phyloP scores from a whole-genome alignment of 768 basidiomycete species.

The Hypholoma fasciculare region DNA sequence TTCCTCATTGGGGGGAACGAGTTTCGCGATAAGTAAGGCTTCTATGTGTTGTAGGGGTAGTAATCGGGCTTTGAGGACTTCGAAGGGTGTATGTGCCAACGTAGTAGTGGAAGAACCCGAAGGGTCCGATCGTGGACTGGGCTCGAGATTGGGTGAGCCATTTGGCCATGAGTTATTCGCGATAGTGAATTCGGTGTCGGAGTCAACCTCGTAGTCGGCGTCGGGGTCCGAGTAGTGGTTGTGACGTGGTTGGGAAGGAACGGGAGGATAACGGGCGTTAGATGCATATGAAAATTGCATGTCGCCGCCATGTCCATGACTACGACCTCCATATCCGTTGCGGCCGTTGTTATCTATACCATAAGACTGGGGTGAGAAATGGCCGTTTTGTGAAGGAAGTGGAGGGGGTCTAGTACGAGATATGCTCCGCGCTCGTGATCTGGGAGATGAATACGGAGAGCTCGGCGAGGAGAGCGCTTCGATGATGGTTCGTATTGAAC shows the following conservation, averaged over 20 bases:
- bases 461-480: constrained; percentile 46
- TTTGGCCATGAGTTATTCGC: constrained; percentile 16
- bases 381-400: constrained; percentile 17
- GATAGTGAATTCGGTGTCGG: constrained; percentile 21
- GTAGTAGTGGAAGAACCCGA: constrained; percentile 21
- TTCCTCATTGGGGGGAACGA: constrained; percentile 69
- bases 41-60: constrained; percentile 72
- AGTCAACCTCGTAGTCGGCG: constrained; percentile 23
- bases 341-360: constrained; percentile 10
- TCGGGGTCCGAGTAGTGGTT: constrained; percentile 18
- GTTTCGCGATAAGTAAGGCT: constrained; percentile 63
- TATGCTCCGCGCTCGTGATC: constrained; percentile 32
- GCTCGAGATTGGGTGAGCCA: constrained; percentile 13
- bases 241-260: constrained; percentile 18
- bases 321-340: constrained; percentile 7
- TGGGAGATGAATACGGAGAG: constrained; percentile 37
- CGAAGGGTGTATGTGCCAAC: constrained; percentile 37
- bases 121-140: constrained; percentile 20
- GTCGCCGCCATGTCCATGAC: constrained; percentile 21
- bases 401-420: constrained; percentile 25
- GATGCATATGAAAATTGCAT: constrained; percentile 25
- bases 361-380: constrained; percentile 21
- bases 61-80: constrained; percentile 61
- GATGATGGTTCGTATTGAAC: constrained; percentile 73
- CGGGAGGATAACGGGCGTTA: constrained; percentile 21